A percentile compares a stretch with the other conserved stretches of the same genome.
Conservation (phyloP, 768 basidiomycete species). For the Russula vinacea region DNA sequence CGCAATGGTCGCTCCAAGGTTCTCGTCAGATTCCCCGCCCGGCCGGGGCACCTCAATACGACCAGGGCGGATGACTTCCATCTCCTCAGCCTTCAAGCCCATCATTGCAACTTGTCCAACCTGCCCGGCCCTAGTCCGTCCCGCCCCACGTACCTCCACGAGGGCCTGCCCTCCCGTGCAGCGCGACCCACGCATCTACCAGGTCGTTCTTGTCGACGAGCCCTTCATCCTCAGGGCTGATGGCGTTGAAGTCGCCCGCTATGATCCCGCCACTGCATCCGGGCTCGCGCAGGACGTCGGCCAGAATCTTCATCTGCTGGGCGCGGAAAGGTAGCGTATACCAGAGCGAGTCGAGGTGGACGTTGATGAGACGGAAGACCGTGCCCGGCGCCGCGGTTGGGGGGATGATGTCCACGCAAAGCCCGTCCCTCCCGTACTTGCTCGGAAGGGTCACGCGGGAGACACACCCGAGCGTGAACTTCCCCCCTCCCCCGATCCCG, state of each 20-base stretch:
- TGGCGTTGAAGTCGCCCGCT: slow-evolving; percentile 33
- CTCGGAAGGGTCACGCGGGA: slow-evolving; percentile 2
- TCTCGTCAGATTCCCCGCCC: slow-evolving; percentile 21
- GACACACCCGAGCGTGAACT: background rate
- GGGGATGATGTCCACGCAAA: slow-evolving; percentile 39
- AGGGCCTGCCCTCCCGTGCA: slow-evolving; percentile 37
- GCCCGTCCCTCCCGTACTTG: slow-evolving; percentile 38
- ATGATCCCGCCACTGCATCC: slow-evolving; percentile 42
- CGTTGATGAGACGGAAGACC: slow-evolving; percentile 40
- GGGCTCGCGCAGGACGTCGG: slow-evolving; percentile 41
- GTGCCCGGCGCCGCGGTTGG: slow-evolving; percentile 31
- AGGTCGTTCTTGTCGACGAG: slow-evolving; percentile 41
- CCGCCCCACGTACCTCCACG: slow-evolving; percentile 43
- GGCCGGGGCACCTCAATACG: slow-evolving; percentile 30
- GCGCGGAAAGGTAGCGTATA: slow-evolving; percentile 24
- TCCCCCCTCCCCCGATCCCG: background rate
- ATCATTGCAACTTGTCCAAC: slow-evolving; percentile 42
- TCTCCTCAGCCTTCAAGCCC: slow-evolving; percentile 38
- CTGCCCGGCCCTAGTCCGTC: slow-evolving; percentile 32
- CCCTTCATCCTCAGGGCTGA: slow-evolving; percentile 38
- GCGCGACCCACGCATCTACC: slow-evolving; percentile 44
- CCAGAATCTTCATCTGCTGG: slow-evolving; percentile 36
- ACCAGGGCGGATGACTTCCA: slow-evolving; percentile 40
- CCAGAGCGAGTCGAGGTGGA: slow-evolving; percentile 39
- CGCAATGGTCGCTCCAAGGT: slow-evolving; percentile 42